phyloP scores from a whole-genome alignment of 306 rosid species.

The Vicia sativa region DNA sequence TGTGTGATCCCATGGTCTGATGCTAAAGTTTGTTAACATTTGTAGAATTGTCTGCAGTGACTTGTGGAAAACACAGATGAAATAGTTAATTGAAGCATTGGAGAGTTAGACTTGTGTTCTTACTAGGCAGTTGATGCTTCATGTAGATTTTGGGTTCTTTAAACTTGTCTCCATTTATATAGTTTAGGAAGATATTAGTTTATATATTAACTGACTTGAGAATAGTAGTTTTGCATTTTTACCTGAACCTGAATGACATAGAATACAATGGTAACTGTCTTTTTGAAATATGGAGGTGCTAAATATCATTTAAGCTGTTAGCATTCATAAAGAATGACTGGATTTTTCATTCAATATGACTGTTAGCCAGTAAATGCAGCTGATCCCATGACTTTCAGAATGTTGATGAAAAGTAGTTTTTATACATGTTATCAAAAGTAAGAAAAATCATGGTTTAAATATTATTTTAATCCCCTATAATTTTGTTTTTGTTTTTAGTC shows the following conservation, averaged over 20 bases:
- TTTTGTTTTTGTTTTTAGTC: background rate
- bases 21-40: background rate
- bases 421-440: slow-evolving; percentile 9
- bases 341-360: slow-evolving; percentile 9
- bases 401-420: slow-evolving; percentile 19
- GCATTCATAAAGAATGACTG: background rate
- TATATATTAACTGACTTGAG: slow-evolving; percentile 11
- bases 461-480: background rate
- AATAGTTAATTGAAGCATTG: background rate
- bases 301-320: slow-evolving; percentile 5
- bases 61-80: background rate
- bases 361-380: slow-evolving; percentile 6
- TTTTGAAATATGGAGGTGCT: slow-evolving; percentile 8
- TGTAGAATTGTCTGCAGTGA: slow-evolving; percentile 3
- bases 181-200: slow-evolving; percentile 4
- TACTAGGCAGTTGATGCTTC: slow-evolving; percentile 11
- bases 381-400: background rate
- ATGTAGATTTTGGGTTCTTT: background rate
- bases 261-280: slow-evolving; percentile 3
- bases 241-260: background rate
- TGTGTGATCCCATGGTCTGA: background rate
- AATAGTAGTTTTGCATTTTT: slow-evolving; percentile 17
- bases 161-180: slow-evolving; percentile 8
- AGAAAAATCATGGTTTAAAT: background rate
- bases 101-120: background rate